Evolutionary conservation across 257 asterid species (phyloP).

Genomic region (Marsdenia floribunda): DNA sequence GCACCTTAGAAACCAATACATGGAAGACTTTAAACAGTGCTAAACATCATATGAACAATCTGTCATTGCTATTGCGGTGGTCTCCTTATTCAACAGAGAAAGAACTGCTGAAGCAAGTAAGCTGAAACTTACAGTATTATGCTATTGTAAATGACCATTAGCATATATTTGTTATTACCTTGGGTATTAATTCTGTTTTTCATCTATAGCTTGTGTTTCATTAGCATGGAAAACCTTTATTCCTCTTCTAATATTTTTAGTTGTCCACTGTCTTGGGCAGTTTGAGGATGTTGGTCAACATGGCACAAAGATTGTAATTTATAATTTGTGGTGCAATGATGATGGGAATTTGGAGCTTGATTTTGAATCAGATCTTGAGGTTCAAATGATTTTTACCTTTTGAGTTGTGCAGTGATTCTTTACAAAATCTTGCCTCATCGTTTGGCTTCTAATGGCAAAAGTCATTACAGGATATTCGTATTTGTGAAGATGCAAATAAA

Average conservation of each 20-base stretch:
- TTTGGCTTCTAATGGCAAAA: slow-evolving; percentile 17
- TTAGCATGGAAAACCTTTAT: neutral
- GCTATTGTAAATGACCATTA: neutral
- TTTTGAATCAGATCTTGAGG: slow-evolving; percentile 79
- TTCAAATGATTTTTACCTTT: slow-evolving; percentile 25
- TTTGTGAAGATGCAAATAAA: slow-evolving; percentile 33
- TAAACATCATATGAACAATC: slow-evolving; percentile 48
- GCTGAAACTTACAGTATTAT: slow-evolving; percentile 25
- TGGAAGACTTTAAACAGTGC: slow-evolving; percentile 52
- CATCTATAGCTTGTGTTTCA: neutral
- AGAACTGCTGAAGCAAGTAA: slow-evolving; percentile 75
- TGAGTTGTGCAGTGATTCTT: slow-evolving; percentile 10
- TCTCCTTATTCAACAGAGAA: slow-evolving; percentile 72
- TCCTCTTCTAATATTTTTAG: neutral
- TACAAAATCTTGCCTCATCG: slow-evolving; percentile 9
- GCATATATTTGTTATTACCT: neutral
- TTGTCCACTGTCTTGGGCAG: slow-evolving; percentile 32
- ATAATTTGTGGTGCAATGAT: slow-evolving; percentile 74
- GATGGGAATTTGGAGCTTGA: slow-evolving; percentile 81
- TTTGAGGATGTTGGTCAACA: slow-evolving; percentile 70
- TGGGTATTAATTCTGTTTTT: neutral
- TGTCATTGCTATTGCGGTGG: slow-evolving; percentile 69
- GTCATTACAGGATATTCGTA: slow-evolving; percentile 65
- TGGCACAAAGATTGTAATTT: slow-evolving; percentile 71
- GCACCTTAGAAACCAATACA: slow-evolving; percentile 29